Evolutionary conservation across 495 filamentous ascomycete genomes (phyloP).

Genomic region (Penicillium bialowiezense): DNA sequence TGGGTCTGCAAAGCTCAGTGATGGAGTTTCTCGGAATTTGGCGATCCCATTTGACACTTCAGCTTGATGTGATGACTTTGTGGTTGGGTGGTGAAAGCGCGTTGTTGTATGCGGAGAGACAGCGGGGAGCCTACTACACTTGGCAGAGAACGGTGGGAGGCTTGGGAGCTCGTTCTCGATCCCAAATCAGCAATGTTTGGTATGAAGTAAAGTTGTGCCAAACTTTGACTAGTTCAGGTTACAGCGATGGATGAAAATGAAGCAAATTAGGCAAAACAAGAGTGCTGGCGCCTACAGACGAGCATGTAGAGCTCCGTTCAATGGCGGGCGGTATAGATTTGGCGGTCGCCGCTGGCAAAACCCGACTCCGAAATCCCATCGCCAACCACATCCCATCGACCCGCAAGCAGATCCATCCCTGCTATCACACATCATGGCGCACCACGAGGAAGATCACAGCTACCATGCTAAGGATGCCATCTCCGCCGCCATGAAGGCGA

Average conservation of each 20-base stretch:
- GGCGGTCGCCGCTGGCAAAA: conserved; percentile 27
- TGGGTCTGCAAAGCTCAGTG: neutral
- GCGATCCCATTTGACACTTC: neutral
- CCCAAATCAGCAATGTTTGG: neutral
- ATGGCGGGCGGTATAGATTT: conserved; percentile 1
- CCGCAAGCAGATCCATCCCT: conserved; percentile 26
- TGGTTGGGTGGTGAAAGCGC: conserved; percentile 9
- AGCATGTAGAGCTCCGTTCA: conserved; percentile 10
- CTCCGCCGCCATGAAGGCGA: conserved; percentile 58
- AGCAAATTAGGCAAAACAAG: neutral
- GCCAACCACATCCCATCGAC: conserved; percentile 19
- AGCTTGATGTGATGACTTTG: neutral
- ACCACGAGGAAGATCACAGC: conserved; percentile 45
- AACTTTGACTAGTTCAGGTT: too few species aligned
- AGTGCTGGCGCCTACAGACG: neutral
- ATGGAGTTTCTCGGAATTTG: neutral
- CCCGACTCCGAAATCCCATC: conserved; percentile 29
- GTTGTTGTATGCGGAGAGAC: conserved; percentile 18
- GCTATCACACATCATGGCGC: conserved; percentile 45
- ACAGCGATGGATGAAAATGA: too few species aligned
- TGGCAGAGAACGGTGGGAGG: conserved; percentile 20
- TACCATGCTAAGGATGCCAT: conserved; percentile 84
- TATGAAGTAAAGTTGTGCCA: too few species aligned
- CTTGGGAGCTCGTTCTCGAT: conserved; percentile 6
- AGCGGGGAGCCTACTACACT: conserved; percentile 30